Evolutionary conservation across 2,329 filamentous ascomycete species (phyloP).

Genomic region (Botryosphaeria dothidea): DNA sequence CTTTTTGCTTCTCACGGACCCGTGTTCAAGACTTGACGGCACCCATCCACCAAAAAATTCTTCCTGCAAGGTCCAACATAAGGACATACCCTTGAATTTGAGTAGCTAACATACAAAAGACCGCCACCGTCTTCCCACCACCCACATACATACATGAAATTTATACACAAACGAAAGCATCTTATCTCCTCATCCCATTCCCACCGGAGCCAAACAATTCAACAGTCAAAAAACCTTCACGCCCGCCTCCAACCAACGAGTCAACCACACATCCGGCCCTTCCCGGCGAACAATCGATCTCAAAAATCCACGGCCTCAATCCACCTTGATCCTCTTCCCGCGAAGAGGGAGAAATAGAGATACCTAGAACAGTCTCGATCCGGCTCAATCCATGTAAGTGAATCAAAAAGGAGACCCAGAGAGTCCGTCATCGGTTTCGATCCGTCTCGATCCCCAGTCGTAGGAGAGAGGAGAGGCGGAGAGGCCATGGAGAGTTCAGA

Average conservation of each 20-base stretch:
- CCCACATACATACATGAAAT: neutral
- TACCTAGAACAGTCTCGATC: neutral
- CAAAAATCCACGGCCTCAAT: conserved; percentile 1
- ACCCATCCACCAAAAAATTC: no score
- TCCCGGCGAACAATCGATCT: neutral
- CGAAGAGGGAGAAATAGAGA: neutral
- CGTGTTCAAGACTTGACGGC: no score
- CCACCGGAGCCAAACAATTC: no score
- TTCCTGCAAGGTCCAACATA: no score
- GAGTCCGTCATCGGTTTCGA: neutral
- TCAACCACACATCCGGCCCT: neutral
- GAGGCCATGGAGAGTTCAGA: neutral
- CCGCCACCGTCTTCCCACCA: neutral
- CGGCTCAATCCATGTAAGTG: neutral
- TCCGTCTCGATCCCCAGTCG: neutral
- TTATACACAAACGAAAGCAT: neutral
- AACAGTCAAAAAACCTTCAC: neutral
- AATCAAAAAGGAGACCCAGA: neutral
- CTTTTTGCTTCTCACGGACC: no score
- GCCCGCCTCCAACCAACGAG: neutral
- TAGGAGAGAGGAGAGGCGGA: neutral
- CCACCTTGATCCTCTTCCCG: neutral
- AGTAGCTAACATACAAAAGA: neutral
- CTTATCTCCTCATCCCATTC: neutral
- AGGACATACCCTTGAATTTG: no score